phyloP scores from a whole-genome alignment of 2,329 filamentous ascomycete genomes.

The Penicillium sp. region DNA sequence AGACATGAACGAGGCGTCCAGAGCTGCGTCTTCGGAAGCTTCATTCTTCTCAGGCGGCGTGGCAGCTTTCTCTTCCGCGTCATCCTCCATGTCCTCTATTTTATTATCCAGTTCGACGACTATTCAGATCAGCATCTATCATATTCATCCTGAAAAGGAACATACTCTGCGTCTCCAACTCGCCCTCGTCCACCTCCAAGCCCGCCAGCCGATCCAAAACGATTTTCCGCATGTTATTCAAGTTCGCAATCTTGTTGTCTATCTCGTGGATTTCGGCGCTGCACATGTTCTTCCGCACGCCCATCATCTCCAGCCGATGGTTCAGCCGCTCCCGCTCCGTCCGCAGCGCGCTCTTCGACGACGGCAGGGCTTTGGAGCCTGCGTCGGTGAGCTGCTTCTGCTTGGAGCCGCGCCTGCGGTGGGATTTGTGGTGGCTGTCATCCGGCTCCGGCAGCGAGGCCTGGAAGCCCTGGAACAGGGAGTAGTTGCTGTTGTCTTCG shows the following conservation, averaged over 20 bases:
- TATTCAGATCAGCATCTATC: conserved; percentile 17
- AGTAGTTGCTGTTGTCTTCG: conserved; percentile 79
- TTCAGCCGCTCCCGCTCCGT: conserved; percentile 75
- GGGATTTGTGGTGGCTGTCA: conserved; percentile 62
- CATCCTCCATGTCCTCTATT: conserved; percentile 55
- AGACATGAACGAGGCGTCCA: conserved; percentile 78
- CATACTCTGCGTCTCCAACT: conserved; percentile 84
- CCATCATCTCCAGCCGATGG: conserved; percentile 85
- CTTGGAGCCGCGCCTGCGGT: conserved; percentile 65
- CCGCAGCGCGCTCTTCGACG: conserved; percentile 68
- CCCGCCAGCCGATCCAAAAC: conserved; percentile 81
- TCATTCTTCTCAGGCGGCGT: conserved; percentile 38
- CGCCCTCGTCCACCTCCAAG: conserved; percentile 83
- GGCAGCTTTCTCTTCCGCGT: conserved; percentile 26
- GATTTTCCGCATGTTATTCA: conserved; percentile 88
- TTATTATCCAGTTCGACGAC: conserved; percentile 59
- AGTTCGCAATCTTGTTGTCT: conserved; percentile 91
- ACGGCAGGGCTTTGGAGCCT: conserved; percentile 56
- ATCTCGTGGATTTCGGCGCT: conserved; percentile 94
- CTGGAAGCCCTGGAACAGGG: conserved; percentile 93
- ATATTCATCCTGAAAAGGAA: neutral
- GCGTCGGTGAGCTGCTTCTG: conserved; percentile 65
- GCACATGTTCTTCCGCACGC: conserved; percentile 94
- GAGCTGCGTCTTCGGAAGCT: conserved; percentile 49
- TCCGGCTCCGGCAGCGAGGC: conserved; percentile 73